Evolutionary conservation across 768 basidiomycete genomes (phyloP), one percentile per base, ranked within the genome.

Genomic region (Nevesoporus exiguus): DNA sequence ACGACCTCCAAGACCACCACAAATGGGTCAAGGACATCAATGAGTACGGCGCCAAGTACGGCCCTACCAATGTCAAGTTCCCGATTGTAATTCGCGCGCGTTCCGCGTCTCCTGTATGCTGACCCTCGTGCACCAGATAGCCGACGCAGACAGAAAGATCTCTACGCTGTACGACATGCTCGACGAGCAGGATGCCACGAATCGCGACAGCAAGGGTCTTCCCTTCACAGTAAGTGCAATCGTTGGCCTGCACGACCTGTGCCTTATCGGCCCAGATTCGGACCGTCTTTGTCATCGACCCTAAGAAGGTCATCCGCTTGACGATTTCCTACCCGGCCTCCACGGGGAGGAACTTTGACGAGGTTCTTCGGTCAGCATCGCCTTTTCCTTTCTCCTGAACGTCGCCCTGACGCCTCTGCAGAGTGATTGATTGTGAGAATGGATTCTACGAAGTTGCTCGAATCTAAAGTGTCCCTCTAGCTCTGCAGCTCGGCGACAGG

Each of bases 271-370:
- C 24, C 17, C 52, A 91, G 88, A 84, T 99, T 73, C 88, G 97
- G 56, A 97, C 93, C 8, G 97, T 99, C 56, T 99, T 96, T 73
- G 76, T 99, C 60, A 93, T 99, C 66, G 97, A 99, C 76, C 95
- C 97, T 42, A 93, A 92, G 76, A 93, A 97, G 77, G 80, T 84
- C 64, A 97, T 99, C 68, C 90, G 96, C 57, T 76, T 97, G 64
- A 90, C 84, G 15, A 64, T 99, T 60, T 76, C 93, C 25, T 98
- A 98, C 77, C 97, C 97, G 54, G 95, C 96, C 46, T 87, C 93
- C 13, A 94, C 95, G 63, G 97, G 96, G 41, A 89, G 93, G 66
- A 95, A 94, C 80, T 96, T 97, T 68, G 79, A 80, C 58, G 85
- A 86, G 72, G 78, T 86, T 62, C 55, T 87, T 54, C 80, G 86